A percentile compares a stretch with the other conserved stretches of the same genome.
phyloP scores from a whole-genome alignment of 768 basidiomycete genomes.

The Tricholoma sp. region DNA sequence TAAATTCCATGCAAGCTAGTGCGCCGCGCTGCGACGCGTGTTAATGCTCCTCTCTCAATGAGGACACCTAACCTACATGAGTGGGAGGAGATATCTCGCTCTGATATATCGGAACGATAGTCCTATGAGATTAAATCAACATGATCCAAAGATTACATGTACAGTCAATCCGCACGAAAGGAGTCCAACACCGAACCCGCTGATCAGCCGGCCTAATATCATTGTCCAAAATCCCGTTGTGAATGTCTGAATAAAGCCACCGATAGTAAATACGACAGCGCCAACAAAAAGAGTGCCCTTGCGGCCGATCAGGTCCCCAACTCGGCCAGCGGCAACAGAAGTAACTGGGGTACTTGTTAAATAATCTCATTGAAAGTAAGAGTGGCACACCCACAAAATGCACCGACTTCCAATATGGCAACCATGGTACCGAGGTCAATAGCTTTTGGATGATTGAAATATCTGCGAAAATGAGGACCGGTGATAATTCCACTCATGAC shows the following conservation, averaged over 20 bases:
- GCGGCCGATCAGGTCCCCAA: constrained; percentile 74
- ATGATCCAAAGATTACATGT: neutral
- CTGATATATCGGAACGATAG: constrained; percentile 94
- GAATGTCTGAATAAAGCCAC: constrained; percentile 71
- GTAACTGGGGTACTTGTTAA: constrained; percentile 51
- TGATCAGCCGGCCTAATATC: constrained; percentile 62
- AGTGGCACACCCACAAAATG: constrained; percentile 57
- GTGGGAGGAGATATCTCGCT: constrained; percentile 93
- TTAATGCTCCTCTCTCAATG: neutral
- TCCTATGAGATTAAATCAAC: constrained; percentile 39
- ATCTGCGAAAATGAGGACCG: constrained; percentile 75
- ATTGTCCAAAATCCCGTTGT: constrained; percentile 32
- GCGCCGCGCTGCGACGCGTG: constrained; percentile 65
- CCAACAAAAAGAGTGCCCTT: constrained; percentile 70
- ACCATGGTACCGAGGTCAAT: constrained; percentile 90
- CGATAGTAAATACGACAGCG: constrained; percentile 68
- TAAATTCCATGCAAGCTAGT: constrained; percentile 93
- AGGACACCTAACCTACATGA: constrained; percentile 47
- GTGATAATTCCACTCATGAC: constrained; percentile 94
- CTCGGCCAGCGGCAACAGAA: constrained; percentile 77
- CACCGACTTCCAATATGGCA: constrained; percentile 90
- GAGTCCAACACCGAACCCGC: constrained; percentile 70
- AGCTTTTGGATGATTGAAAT: constrained; percentile 73
- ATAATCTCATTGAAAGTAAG: neutral
- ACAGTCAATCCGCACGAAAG: constrained; percentile 49